Evolutionary conservation across 2,329 filamentous ascomycete genomes (phyloP).

Genomic region (Dothiorella sarmentorum): DNA sequence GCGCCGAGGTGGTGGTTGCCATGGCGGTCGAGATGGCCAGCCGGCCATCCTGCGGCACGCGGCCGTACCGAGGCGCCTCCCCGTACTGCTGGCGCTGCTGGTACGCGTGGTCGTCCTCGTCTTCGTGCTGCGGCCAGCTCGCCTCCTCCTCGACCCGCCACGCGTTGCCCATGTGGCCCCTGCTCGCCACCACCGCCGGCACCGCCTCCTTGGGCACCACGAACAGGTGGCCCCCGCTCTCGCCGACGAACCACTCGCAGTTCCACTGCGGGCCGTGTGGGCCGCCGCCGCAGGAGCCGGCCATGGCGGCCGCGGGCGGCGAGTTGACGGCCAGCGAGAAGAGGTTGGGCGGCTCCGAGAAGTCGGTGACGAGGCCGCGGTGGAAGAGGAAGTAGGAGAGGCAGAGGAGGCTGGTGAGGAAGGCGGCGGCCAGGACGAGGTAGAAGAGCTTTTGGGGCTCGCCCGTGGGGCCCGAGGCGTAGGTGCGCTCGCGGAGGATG

Average conservation of each 20-base stretch:
- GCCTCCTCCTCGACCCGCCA: slow-evolving; percentile 10
- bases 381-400: slow-evolving; percentile 60
- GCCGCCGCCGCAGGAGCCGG: slow-evolving; percentile 7
- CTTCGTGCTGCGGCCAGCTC: not conserved
- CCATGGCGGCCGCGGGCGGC: slow-evolving; percentile 37
- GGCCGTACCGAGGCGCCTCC: not conserved
- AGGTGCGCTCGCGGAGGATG: slow-evolving; percentile 62
- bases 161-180: slow-evolving; percentile 8
- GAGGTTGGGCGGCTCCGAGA: slow-evolving; percentile 72
- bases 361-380: slow-evolving; percentile 68
- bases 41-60: not conserved
- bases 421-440: slow-evolving; percentile 61
- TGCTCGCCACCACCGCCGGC: not conserved
- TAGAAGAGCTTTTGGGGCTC: slow-evolving; percentile 66
- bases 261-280: slow-evolving; percentile 6
- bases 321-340: slow-evolving; percentile 69
- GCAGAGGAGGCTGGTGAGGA: slow-evolving; percentile 64
- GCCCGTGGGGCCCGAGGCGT: slow-evolving; percentile 62
- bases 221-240: slow-evolving; percentile 15
- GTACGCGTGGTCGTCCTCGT: not conserved
- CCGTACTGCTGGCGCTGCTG: not conserved
- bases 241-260: slow-evolving; percentile 13
- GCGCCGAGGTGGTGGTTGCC: too few species aligned
- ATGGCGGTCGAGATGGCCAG: slow-evolving; percentile 5
- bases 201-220: slow-evolving; percentile 10